Base-by-base conservation (phyloP, 805 yeast genomes). In the Wickerhamomyces tratensis region DNA sequence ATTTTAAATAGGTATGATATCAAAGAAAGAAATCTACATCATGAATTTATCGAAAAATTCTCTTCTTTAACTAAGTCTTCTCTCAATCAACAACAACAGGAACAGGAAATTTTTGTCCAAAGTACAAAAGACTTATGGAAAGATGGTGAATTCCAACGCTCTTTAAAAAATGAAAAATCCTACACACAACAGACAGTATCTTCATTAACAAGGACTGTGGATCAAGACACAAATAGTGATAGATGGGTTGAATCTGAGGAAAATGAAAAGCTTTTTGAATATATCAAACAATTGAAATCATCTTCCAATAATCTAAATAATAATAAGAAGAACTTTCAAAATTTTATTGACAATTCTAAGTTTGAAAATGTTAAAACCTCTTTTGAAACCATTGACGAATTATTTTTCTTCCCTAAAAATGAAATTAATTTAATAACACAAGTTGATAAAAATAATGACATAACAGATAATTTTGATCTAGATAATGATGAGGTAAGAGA, bases 71-170 rank as follows among this genome's bases (percentile, higher is more conserved):
- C 34, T 11, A 31, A 8, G 3, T 12, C n/a, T 6, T 6, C 13
- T 5, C 11, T 12, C 7, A 31, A 12, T 13, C 34, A 31, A 31
- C 34, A 31, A 31, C 13, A 9, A 27, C 30, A 27, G 30, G 10
- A 27, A 8, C 30, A 10, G 10, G 42, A 50, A 42, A 57, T 56
- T 5, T 63, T 60, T 42, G 63, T 69, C 6, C 62, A 64, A 15
- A 68, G 73, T 34, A 79, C 88, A 7, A 69, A 65, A 40, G 74
- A 72, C 35, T 64, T 87, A 11, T 70, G 82, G 61, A 69, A 70
- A 30, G 94, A 86, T 50, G 69, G 79, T 8, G 58, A 54, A 27
- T 69, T 53, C 45, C 80, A 79, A 44, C 63, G 86, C 41, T 59
- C 62, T n/a, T 36, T 58, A 3, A 57, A 69, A 38, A 67, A 68